phyloP scores from a whole-genome alignment of 2,329 filamentous ascomycete species.

The Aspergillus chevalieri region DNA sequence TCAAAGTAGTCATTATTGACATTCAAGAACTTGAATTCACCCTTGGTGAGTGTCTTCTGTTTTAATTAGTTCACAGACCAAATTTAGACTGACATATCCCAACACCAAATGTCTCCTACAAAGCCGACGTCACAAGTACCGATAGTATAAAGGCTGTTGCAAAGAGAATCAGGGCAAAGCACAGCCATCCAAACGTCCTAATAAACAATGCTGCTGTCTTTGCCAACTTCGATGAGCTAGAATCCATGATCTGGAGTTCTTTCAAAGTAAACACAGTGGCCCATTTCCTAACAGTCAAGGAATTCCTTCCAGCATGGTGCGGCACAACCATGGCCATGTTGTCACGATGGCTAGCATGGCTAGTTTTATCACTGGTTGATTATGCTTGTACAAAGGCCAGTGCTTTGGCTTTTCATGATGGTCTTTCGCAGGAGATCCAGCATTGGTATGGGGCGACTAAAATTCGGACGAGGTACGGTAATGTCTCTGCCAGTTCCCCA shows the following conservation, averaged over 20 bases:
- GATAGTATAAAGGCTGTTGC: not conserved
- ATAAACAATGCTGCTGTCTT: not conserved
- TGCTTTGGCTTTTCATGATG: not conserved
- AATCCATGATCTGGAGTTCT: not conserved
- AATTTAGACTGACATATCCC: too few relatives aligned
- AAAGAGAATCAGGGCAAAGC: not conserved
- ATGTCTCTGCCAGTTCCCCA: too few relatives aligned
- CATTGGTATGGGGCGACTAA: too few relatives aligned
- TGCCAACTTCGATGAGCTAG: not conserved
- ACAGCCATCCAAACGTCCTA: not conserved
- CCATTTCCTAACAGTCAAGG: not conserved
- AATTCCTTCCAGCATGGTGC: not conserved
- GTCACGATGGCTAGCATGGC: not conserved
- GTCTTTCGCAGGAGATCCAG: too few relatives aligned
- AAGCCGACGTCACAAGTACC: not conserved
- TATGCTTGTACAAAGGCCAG: not conserved
- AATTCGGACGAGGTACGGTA: too few relatives aligned
- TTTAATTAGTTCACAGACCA: too few relatives aligned
- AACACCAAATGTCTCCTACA: not conserved
- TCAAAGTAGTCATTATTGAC: not conserved
- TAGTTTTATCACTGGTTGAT: not conserved
- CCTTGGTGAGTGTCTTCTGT: too few relatives aligned
- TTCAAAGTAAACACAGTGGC: not conserved
- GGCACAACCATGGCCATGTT: not conserved
- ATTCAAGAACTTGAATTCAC: not conserved